Evolutionary conservation across 202 grass and related monocot genomes (phyloP), one percentile per base, ranked within the genome.

Genomic region (Setaria italica): DNA sequence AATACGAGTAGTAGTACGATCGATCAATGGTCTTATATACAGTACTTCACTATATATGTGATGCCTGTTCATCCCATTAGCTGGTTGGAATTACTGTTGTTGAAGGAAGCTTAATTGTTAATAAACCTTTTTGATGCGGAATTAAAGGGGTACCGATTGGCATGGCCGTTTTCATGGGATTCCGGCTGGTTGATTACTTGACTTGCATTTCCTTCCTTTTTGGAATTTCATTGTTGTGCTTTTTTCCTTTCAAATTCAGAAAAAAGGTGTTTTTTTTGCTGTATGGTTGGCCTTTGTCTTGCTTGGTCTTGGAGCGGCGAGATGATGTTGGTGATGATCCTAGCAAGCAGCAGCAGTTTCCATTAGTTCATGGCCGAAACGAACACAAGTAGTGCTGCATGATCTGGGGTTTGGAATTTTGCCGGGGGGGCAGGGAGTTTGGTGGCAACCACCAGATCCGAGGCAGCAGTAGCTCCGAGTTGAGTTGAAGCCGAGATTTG

Each of bases 401-500:
- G 16, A 51, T 58, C 16, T 60, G 13, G 34, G 29, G 11, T 87
- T 87, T 77, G 79, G 86, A 77, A 11, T 53, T 53, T 71, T 77
- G 43, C 14, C 50, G 57, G 50, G 46, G 46, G 75, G 2, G 13
- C 33, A 4, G 15, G 29, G 42, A 50, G 85, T 87, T 87, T 87
- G 89, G 80, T 90, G 78, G 55, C 85, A 87, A 76, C 89, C 34
- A 32, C 66, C 84, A 73, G 74, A 73, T 86, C 82, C 43, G 15
- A 77, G 69, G 64, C 25, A 25, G 25, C n/a, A 9, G 56, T 59
- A 25, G 9, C 45, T 62, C 17, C 3, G 42, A 8, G 68, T 47
- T 78, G 17, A 34, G 39, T 5, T 41, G 39, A 54, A 45, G n/a
- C 43, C 5, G 47, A 57, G 88, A 79, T 90, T 83, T 90, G 84